phyloP scores from a whole-genome alignment of 2,329 filamentous ascomycete genomes.

The Talaromyces sp. region DNA sequence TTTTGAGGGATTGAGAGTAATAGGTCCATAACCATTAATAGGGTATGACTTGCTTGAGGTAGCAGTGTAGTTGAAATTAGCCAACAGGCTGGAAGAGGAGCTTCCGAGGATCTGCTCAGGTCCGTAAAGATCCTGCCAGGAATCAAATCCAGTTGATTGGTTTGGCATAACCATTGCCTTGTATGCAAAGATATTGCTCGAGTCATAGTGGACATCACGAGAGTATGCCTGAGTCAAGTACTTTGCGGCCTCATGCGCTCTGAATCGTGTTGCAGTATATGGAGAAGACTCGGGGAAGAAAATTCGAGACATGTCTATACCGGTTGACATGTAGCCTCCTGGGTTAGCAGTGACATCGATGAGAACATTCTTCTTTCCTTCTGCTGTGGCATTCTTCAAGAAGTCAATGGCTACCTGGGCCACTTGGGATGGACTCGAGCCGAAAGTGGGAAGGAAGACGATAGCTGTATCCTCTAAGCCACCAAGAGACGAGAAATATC shows the following conservation, averaged over 20 bases:
- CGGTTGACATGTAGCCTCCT: slow-evolving; percentile 57
- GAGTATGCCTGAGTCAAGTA: slow-evolving; percentile 36
- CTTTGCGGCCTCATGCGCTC: slow-evolving; percentile 46
- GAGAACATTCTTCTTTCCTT: slow-evolving; percentile 62
- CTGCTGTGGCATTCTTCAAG: slow-evolving; percentile 29
- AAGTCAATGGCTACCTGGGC: slow-evolving; percentile 26
- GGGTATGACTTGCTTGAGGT: slow-evolving; percentile 22
- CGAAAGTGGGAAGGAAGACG: slow-evolving; percentile 40
- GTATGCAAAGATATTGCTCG: slow-evolving; percentile 25
- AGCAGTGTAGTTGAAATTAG: slow-evolving; percentile 30
- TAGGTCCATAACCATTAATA: slow-evolving; percentile 30
- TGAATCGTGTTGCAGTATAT: slow-evolving; percentile 52
- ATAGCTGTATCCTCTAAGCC: slow-evolving; percentile 50
- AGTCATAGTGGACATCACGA: slow-evolving; percentile 13
- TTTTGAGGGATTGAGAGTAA: slow-evolving; percentile 20
- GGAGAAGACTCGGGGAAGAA: slow-evolving; percentile 54
- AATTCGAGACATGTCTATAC: slow-evolving; percentile 56
- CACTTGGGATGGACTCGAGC: slow-evolving; percentile 20
- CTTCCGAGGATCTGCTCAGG: slow-evolving; percentile 29
- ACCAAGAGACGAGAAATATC: slow-evolving; percentile 49
- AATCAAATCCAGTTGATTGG: slow-evolving; percentile 39
- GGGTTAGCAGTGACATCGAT: slow-evolving; percentile 66
- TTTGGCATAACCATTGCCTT: slow-evolving; percentile 27
- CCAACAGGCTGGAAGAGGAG: slow-evolving; percentile 26
- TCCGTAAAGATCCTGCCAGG: slow-evolving; percentile 50